Base-by-base conservation (phyloP, 2,329 filamentous ascomycete genomes). In the Xylariaceae sp. region DNA sequence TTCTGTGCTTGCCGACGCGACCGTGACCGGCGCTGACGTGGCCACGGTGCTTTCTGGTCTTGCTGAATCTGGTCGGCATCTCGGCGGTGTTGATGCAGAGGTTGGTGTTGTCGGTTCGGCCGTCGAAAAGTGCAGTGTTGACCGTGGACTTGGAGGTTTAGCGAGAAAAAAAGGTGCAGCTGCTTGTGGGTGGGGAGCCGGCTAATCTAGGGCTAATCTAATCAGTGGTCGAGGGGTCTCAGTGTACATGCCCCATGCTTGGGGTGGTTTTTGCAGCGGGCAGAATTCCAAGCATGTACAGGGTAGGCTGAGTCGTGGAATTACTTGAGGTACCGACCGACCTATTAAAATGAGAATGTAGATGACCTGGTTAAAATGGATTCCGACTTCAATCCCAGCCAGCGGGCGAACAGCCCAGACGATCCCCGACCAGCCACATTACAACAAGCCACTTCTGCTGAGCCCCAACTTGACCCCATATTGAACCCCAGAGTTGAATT, bases 1-100 rank as follows among this genome's bases (percentile, higher is more conserved):
- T 97, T 75, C 94, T 84, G 88, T 97, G 92, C 89, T 97, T 97
- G 77, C 94, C 94, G 75, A 97, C 78, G 86, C 93, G 93, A 83
- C 94, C 93, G 79, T 97, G 87, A 84, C 94, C 94, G 84, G 91
- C 90, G 73, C 89, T 95, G 75, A 99, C 94, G 82, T 99, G 90
- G 78, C 93, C 93, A 83, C 93, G 91, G 83, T 60, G 58, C 39
- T 60, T 60, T 47, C 58, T 56, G 39, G 58, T 60, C 58, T 60
- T 60, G 50, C 51, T 55, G 22, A 60, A 50, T 46, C 58, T 44
- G 48, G 58, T 60, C 45, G 58, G 58, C 56, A 60, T 60, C 43
- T 56, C 43, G 53, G 45, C 47, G 47, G 56, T 49, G 43, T 52
- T 53, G 54, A 45, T 48, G 49, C 13, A 14, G 54, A 50, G 36